Evolutionary conservation across 441 rosid species (phyloP).

Genomic region (Francoa sonchifolia): DNA sequence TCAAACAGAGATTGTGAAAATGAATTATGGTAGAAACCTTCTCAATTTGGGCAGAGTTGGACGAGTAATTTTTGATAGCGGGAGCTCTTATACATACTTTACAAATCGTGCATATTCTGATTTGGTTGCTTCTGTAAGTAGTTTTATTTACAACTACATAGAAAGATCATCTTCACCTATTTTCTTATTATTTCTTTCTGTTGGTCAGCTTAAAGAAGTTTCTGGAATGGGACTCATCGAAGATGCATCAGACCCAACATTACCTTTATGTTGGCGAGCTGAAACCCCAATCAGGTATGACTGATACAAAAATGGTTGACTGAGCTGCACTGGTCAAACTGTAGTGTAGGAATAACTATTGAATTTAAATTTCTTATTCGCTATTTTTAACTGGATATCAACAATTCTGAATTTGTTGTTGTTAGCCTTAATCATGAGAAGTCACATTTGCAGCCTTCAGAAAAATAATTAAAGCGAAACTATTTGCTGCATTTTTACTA

Average conservation of each 20-base stretch:
- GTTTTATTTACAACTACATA: conserved; percentile 1
- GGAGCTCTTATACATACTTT: conserved; percentile 89
- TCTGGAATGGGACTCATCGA: conserved; percentile 29
- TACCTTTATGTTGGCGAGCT: conserved; percentile 70
- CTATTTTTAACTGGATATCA: too few relatives aligned
- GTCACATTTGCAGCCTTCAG: too few relatives aligned
- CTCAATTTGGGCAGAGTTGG: conserved; percentile 42
- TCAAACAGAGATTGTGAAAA: conserved; percentile 36
- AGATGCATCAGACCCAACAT: conserved; percentile 48
- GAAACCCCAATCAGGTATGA: conserved; percentile 44
- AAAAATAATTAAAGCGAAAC: too few relatives aligned
- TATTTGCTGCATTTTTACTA: too few relatives aligned
- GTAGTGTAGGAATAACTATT: not conserved
- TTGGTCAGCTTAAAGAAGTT: conserved; percentile 45
- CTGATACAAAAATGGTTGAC: not conserved
- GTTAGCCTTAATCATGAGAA: too few relatives aligned
- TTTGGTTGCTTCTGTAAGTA: conserved; percentile 60
- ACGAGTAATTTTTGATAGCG: conserved; percentile 57
- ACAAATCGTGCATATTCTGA: conserved; percentile 56
- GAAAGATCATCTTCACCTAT: not conserved
- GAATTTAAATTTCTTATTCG: too few relatives aligned
- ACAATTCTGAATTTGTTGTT: too few relatives aligned
- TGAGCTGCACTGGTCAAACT: not conserved
- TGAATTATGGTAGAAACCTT: conserved; percentile 47
- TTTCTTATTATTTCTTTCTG: not conserved